Evolutionary conservation across 2,329 filamentous ascomycete species (phyloP).

Genomic region (Fusarium foetens): DNA sequence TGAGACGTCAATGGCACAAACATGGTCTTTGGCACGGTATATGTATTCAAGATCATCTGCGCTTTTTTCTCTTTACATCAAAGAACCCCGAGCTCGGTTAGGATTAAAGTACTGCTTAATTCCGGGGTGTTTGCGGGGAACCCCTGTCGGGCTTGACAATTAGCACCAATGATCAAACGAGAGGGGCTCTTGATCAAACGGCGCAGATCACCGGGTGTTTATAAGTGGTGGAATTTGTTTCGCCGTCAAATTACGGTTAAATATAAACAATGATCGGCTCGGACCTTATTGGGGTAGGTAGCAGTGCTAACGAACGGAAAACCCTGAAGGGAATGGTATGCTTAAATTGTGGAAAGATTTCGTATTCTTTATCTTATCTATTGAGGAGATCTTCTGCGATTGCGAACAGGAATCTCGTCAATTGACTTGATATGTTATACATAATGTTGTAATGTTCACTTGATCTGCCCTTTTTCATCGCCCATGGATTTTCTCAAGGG

Average conservation of each 20-base stretch:
- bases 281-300: background rate
- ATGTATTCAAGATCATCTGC: background rate
- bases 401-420: fast-evolving
- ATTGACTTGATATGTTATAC: fast-evolving
- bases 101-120: background rate
- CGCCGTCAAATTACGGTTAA: constrained; percentile 23
- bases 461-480: fast-evolving
- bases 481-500: fast-evolving
- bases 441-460: no score
- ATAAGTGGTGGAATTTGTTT: background rate
- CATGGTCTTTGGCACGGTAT: background rate
- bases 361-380: background rate
- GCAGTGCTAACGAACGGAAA: background rate
- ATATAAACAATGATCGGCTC: constrained; percentile 8
- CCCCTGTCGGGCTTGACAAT: constrained; percentile 21
- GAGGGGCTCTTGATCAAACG: background rate
- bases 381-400: fast-evolving
- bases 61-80: background rate
- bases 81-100: constrained; percentile 12
- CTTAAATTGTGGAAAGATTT: background rate
- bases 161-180: constrained; percentile 34
- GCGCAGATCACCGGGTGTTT: fast-evolving
- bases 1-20: background rate
- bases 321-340: background rate
- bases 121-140: constrained; percentile 29